Conservation (phyloP, 768 basidiomycete genomes). For the Clavaria fumosa region DNA sequence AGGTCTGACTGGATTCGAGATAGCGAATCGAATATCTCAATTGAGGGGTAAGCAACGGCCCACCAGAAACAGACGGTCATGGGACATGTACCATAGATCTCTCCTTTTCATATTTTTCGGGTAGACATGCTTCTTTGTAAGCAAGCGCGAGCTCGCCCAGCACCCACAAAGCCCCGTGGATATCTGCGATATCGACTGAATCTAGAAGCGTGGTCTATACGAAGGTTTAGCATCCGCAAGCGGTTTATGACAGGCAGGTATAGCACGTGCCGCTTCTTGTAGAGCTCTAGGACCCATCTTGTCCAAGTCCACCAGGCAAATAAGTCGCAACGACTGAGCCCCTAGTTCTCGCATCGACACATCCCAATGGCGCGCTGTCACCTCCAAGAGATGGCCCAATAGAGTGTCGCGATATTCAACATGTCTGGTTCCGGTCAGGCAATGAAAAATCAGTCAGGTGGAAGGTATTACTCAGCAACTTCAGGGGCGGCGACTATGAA, state of each 20-base stretch:
- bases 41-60: too few species aligned
- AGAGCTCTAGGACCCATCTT: constrained; percentile 35
- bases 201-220: constrained; percentile 38
- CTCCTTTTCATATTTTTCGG: constrained; percentile 20
- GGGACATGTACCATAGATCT: too few species aligned
- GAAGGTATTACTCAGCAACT: constrained; percentile 58
- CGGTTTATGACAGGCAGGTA: constrained; percentile 1
- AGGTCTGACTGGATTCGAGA: constrained; percentile 38
- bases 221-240: constrained; percentile 3
- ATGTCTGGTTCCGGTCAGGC: constrained; percentile 29
- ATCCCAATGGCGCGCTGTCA: constrained; percentile 85
- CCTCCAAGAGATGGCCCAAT: constrained; percentile 55
- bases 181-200: constrained; percentile 49
- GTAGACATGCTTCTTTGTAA: constrained; percentile 23
- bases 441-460: constrained; percentile 4
- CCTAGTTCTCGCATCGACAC: constrained; percentile 60
- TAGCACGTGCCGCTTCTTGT: constrained; percentile 34
- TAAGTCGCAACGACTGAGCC: constrained; percentile 53
- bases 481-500: constrained; percentile 76
- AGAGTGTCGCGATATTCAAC: constrained; percentile 55
- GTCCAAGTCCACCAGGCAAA: constrained; percentile 47
- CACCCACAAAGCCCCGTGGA: constrained; percentile 72
- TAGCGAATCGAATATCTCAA: constrained; percentile 59
- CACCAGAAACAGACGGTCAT: too few species aligned
- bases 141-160: constrained; percentile 61